Percentiles rank a stretch among this genome's conserved stretches.
These are phyloP conservation scores for Jackrogersella minutella DNA, from an alignment of 495 filamentous ascomycete genomes.

Conservation along the genomic window DNA sequence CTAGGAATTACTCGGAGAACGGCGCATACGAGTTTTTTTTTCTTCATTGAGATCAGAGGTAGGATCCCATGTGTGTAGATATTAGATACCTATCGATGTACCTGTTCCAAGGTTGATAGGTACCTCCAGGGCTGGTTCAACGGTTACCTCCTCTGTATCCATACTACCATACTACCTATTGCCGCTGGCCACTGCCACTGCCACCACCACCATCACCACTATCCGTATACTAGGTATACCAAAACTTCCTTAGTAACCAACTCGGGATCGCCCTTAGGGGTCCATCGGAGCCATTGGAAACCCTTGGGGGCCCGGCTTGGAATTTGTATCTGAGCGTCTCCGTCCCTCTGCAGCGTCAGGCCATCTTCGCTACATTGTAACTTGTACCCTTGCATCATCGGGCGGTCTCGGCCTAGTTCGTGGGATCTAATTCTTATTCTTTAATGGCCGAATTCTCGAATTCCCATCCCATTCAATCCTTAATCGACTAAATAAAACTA, in stretches of 20 bases:
- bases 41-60: no score
- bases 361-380: slow-evolving; percentile 42
- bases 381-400: slow-evolving; percentile 44
- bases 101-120: no score
- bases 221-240: not conserved
- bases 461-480: slow-evolving; percentile 36
- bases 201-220: no score
- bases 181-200: no score
- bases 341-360: slow-evolving; percentile 46
- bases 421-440: slow-evolving; percentile 42
- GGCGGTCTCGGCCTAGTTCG: slow-evolving; percentile 48
- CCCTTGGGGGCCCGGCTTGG: slow-evolving; percentile 25
- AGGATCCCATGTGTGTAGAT: no score
- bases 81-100: no score
- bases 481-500: slow-evolving; percentile 32
- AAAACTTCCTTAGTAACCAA: not conserved
- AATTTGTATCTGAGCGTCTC: slow-evolving; percentile 40
- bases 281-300: not conserved
- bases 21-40: not conserved
- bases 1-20: not conserved
- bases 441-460: slow-evolving; percentile 43
- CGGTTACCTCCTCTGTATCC: no score
- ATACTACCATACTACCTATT: no score
- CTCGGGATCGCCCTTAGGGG: slow-evolving; percentile 34
- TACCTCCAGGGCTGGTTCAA: no score